Evolutionary conservation across 2,329 filamentous ascomycete species (phyloP), one percentile per base, ranked within the genome.

Genomic region (Colletotrichum musicola): DNA sequence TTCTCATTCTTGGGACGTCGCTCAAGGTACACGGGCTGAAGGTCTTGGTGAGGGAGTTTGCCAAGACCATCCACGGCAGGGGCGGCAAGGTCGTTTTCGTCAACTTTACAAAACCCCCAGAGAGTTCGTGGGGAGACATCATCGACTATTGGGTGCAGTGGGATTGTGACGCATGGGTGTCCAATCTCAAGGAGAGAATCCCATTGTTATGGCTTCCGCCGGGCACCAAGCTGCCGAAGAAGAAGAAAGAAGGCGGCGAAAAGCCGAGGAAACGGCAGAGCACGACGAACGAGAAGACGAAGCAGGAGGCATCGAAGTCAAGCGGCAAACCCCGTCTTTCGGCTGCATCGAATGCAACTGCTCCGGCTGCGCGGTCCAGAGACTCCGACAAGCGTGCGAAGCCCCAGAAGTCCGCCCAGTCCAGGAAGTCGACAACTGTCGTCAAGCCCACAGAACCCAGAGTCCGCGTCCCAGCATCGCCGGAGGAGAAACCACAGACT

Each of bases 111-210:
- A 91, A 91, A 73, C 90, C 91, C 0, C 84, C 91, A 0, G 90
- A 92, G 74, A 93, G 91, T 74, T 86, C 85, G 1, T 93, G 91
- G 91, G 88, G 90, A 1, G 90, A 92, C 62, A 81, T 92, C 0
- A 90, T 93, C 61, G 91, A 93, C 77, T 92, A 90, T 70, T 93
- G 90, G 88, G 85, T 93, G 1, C 85, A 91, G 71, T 92, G 90
- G 90, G 91, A 93, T 74, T 93, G 91, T 68, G 91, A 93, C 72
- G 88, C 88, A 4, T 93, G 91, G 91, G 90, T 93, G 1, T 78
- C 84, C 10, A 89, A 92, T 73, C 76, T 93, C 62, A 88, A 86
- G 69, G 78, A 80, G 58, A 85, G 87, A 61, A 85, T 90, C 64
- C 86, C 88, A 1, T 84, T 85, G 55, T 80, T 92, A 4, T 92